phyloP scores from a whole-genome alignment of 2,329 filamentous ascomycete genomes.

The Fusarium heterosporum region DNA sequence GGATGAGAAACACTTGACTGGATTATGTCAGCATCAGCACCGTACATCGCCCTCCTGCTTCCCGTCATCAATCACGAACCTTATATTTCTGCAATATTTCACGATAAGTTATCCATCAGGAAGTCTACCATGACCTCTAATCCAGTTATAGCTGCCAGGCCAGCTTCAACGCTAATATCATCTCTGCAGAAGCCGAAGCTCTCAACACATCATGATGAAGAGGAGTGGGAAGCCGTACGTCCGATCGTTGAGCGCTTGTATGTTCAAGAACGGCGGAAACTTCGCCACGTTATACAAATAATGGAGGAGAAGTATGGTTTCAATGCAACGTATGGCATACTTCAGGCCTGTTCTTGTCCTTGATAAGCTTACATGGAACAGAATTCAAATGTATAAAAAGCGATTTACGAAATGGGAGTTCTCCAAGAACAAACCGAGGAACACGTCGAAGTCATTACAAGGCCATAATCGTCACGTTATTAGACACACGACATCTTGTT shows the following conservation, averaged over 20 bases:
- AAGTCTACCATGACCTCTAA: neutral
- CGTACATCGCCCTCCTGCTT: neutral
- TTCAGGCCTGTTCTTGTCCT: neutral
- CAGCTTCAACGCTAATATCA: neutral
- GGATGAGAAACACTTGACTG: neutral
- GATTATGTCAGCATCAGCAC: neutral
- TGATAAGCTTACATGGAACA: neutral
- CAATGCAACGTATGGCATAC: slow-evolving; percentile 21
- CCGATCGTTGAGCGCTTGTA: slow-evolving; percentile 16
- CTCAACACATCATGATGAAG: slow-evolving; percentile 10
- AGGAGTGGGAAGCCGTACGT: slow-evolving; percentile 19
- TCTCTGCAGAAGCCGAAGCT: neutral
- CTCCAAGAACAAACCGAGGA: slow-evolving; percentile 16
- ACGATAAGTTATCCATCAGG: accelerated
- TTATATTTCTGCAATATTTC: accelerated
- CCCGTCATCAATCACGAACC: accelerated
- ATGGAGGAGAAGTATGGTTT: slow-evolving; percentile 27
- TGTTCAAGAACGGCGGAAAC: slow-evolving; percentile 15
- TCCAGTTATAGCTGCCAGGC: slow-evolving; percentile 1
- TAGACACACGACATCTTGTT: neutral
- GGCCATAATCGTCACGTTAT: too few species aligned
- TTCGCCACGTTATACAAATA: slow-evolving; percentile 22
- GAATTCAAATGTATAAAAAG: slow-evolving; percentile 31
- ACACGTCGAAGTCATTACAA: neutral
- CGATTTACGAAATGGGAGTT: slow-evolving; percentile 31